Evolutionary conservation across 352 stramenopile genomes (phyloP).

Genomic region (Phytophthora nicotianae): DNA sequence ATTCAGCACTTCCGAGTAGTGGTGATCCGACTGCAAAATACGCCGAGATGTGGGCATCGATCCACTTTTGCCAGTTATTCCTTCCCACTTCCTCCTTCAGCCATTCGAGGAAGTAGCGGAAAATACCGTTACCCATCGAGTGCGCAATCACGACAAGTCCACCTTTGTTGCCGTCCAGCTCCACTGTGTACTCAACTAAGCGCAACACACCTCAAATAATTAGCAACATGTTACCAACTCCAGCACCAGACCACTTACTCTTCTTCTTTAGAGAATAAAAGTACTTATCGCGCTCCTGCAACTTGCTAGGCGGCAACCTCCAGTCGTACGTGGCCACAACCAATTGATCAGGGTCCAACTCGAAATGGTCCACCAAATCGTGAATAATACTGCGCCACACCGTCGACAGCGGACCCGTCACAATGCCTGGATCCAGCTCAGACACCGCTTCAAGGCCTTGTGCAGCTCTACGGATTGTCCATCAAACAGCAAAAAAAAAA

Average conservation of each 20-base stretch:
- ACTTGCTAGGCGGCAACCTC: slow-evolving; percentile 69
- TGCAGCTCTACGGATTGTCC: slow-evolving; percentile 39
- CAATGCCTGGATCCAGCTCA: slow-evolving; percentile 76
- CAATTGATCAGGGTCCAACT: slow-evolving; percentile 67
- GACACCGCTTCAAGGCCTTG: slow-evolving; percentile 66
- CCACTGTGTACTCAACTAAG: slow-evolving; percentile 75
- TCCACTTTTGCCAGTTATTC: slow-evolving; percentile 78
- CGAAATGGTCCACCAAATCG: slow-evolving; percentile 73
- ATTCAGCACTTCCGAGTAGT: slow-evolving; percentile 71
- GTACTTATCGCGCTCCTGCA: slow-evolving; percentile 79
- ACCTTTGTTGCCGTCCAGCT: slow-evolving; percentile 45
- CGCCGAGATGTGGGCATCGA: slow-evolving; percentile 73
- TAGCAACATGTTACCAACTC: neutral
- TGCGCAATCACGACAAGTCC: slow-evolving; percentile 81
- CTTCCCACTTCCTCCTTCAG: slow-evolving; percentile 74
- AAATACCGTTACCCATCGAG: slow-evolving; percentile 82
- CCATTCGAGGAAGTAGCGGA: slow-evolving; percentile 87
- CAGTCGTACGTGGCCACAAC: slow-evolving; percentile 84
- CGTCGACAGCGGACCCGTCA: slow-evolving; percentile 74
- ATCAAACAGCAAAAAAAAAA: slow-evolving; percentile 21
- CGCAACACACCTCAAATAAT: slow-evolving; percentile 23
- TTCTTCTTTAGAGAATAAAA: slow-evolving; percentile 77
- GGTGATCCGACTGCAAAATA: slow-evolving; percentile 81
- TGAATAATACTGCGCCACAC: slow-evolving; percentile 74
- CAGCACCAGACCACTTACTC: slow-evolving; percentile 40